A percentile compares a stretch with the other conserved stretches of the same genome.
phyloP scores from a whole-genome alignment of 371 early-diverging fungal species.

The Circinella umbellata region DNA sequence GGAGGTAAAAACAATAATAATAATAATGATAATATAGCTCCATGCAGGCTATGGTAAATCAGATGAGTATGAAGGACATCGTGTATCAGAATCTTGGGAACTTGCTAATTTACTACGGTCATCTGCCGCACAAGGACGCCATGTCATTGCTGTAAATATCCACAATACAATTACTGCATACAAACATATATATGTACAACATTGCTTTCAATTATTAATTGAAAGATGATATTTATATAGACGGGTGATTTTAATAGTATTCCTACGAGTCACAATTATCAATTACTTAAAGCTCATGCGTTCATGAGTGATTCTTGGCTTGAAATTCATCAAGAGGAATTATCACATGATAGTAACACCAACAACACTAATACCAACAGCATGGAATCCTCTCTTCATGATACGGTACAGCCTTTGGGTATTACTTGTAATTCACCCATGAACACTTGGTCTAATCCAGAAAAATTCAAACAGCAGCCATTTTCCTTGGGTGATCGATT shows the following conservation, averaged over 20 bases:
- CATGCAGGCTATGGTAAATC: constrained; percentile 59
- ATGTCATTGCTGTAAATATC: constrained; percentile 58
- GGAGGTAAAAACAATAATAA: too few relatives aligned
- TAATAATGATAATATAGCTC: constrained; percentile 31
- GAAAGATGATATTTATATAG: constrained; percentile 20
- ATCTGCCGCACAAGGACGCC: constrained; percentile 54
- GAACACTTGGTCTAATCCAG: constrained; percentile 53
- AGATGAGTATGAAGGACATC: constrained; percentile 56
- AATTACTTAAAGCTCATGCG: constrained; percentile 48
- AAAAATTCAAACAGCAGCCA: constrained; percentile 27
- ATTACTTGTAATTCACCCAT: constrained; percentile 64
- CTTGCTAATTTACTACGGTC: constrained; percentile 45
- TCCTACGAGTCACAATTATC: constrained; percentile 52
- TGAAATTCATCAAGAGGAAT: constrained; percentile 34
- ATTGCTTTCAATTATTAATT: neutral
- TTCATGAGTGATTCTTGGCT: constrained; percentile 65
- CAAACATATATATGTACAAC: neutral
- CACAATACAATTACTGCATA: neutral
- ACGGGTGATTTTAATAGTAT: constrained; percentile 66
- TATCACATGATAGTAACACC: constrained; percentile 11
- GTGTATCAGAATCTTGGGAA: constrained; percentile 69
- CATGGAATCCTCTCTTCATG: neutral
- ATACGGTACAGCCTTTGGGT: constrained; percentile 47
- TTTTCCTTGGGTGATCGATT: constrained; percentile 55
- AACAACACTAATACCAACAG: constrained; percentile 16